These are phyloP conservation scores for Exophiala aquamarina DNA, from an alignment of 2,329 filamentous ascomycete genomes.

Conservation along the genomic window DNA sequence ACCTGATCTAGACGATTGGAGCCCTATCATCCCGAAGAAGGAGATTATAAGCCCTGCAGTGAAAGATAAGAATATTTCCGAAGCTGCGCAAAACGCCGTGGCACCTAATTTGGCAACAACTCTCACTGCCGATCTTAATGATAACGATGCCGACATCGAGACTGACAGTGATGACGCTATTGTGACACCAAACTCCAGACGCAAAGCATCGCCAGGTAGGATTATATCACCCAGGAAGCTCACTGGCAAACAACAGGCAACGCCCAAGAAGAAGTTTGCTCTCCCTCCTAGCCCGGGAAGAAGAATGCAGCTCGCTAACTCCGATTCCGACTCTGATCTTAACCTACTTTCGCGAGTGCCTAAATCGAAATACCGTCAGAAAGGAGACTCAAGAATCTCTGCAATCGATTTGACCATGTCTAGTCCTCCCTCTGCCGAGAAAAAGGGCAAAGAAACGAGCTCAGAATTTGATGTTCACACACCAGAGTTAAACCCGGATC, in stretches of 20 bases:
- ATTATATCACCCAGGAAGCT: neutral
- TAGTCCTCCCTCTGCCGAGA: slow-evolving; percentile 7
- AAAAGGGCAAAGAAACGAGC: slow-evolving; percentile 8
- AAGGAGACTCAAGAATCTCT: slow-evolving; percentile 9
- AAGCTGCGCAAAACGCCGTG: neutral
- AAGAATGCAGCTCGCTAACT: neutral
- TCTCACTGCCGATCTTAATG: slow-evolving; percentile 3
- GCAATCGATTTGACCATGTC: slow-evolving; percentile 35
- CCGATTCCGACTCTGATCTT: slow-evolving; percentile 18
- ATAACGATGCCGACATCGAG: slow-evolving; percentile 22
- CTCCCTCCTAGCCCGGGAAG: neutral
- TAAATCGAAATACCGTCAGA: slow-evolving; percentile 9
- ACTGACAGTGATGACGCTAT: slow-evolving; percentile 21
- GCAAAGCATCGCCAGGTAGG: neutral
- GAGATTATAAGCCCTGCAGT: neutral
- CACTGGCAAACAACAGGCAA: neutral
- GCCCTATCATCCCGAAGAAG: slow-evolving; percentile 9
- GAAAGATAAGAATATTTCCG: neutral
- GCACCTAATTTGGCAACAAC: neutral
- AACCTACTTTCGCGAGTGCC: slow-evolving; percentile 13
- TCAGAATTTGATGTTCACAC: slow-evolving; percentile 34
- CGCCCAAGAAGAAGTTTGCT: neutral
- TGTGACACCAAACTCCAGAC: slow-evolving; percentile 11
- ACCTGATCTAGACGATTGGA: slow-evolving; percentile 15
- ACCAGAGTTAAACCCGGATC: slow-evolving; percentile 36